phyloP scores from a whole-genome alignment of 192 early-diverging fungal genomes.

The Gamsiella multidivaricata region DNA sequence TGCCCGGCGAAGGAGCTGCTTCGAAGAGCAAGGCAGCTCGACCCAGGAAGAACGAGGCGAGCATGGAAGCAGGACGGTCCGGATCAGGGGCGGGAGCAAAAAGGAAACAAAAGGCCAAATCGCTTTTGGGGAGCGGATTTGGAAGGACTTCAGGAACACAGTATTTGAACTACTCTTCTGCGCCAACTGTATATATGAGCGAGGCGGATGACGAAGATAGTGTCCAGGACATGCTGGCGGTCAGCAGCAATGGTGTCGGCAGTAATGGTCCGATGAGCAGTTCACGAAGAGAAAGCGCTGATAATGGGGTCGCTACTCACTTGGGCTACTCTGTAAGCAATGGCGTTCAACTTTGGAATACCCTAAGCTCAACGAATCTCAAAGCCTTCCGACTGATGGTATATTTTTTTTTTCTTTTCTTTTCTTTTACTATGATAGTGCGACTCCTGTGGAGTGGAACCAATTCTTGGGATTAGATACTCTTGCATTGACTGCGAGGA shows the following conservation, averaged over 20 bases:
- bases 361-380: too few species aligned
- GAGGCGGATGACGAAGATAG: conserved; percentile 63
- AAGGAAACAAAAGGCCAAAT: conserved; percentile 45
- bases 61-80: conserved; percentile 18
- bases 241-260: conserved; percentile 2
- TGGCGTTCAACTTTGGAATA: too few species aligned
- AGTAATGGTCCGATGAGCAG: neutral
- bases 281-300: conserved; percentile 1
- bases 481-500: conserved; percentile 73
- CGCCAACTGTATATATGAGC: conserved; percentile 65
- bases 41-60: conserved; percentile 46
- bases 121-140: conserved; percentile 17
- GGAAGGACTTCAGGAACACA: conserved; percentile 60
- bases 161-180: conserved; percentile 50
- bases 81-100: conserved; percentile 13
- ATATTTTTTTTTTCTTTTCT: neutral
- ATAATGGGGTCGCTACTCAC: conserved; percentile 26
- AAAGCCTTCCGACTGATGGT: too few species aligned
- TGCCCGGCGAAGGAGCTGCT: conserved; percentile 17
- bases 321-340: conserved; percentile 27
- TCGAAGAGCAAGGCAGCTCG: conserved; percentile 25
- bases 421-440: conserved; percentile 58
- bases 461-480: conserved; percentile 77
- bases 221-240: conserved; percentile 58
- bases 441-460: conserved; percentile 76